Percentiles rank a stretch among this genome's conserved stretches.
These are phyloP conservation scores for Colletotrichum falcatum DNA, from an alignment of 2,329 filamentous ascomycete species.

Conservation along the genomic window DNA sequence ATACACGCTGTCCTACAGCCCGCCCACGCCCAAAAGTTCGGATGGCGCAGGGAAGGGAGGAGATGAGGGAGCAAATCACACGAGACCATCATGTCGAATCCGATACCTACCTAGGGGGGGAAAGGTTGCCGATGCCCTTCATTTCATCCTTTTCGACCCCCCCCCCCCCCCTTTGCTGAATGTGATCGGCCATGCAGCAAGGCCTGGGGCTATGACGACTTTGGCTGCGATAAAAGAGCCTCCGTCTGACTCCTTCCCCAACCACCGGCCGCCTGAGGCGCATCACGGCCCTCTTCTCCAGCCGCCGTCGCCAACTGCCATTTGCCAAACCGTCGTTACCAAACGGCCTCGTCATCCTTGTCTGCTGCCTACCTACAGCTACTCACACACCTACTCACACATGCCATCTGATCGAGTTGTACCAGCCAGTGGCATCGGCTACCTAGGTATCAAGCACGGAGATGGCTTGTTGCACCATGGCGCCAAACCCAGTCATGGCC, in stretches of 20 bases:
- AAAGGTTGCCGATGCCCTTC: conserved; percentile 25
- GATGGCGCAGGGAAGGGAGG: neutral
- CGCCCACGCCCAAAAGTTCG: neutral
- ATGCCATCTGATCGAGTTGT: neutral
- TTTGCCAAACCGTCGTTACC: neutral
- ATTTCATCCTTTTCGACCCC: no score
- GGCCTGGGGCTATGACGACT: neutral
- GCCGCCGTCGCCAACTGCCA: neutral
- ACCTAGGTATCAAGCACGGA: conserved; percentile 5
- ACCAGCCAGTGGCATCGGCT: neutral
- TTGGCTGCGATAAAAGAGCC: conserved; percentile 5
- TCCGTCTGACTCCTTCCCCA: conserved; percentile 15
- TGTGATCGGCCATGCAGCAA: conserved; percentile 36
- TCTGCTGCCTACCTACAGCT: neutral
- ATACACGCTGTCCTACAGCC: neutral
- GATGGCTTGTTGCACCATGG: conserved; percentile 2
- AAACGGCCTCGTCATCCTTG: conserved; percentile 16
- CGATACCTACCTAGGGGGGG: neutral
- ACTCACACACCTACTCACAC: neutral
- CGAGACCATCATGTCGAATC: neutral
- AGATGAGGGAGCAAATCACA: neutral
- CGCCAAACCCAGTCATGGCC: neutral
- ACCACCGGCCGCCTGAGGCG: conserved; percentile 1
- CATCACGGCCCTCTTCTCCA: neutral
- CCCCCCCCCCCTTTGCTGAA: neutral